These are phyloP conservation scores for Spathaspora gorwiae DNA, from an alignment of 805 yeast species.

Conservation along the genomic window DNA sequence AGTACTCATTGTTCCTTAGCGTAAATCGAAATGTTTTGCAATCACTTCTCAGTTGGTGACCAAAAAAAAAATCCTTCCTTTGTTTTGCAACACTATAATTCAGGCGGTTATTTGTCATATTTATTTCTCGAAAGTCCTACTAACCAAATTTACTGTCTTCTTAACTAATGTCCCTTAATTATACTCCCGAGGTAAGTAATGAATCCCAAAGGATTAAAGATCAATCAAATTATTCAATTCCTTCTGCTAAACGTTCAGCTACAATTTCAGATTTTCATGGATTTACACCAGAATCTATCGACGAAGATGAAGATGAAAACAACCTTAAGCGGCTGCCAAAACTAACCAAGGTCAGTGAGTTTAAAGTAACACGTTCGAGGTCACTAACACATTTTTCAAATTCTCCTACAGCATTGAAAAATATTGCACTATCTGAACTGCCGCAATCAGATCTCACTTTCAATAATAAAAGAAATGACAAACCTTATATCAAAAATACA, in stretches of 20 bases:
- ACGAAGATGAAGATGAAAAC: not conserved
- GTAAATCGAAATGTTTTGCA: too few species aligned
- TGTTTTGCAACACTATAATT: too few species aligned
- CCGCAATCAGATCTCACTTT: not conserved
- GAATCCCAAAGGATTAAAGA: too few species aligned
- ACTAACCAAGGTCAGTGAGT: slow-evolving; percentile 3
- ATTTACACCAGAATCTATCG: not conserved
- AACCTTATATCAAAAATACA: slow-evolving; percentile 1
- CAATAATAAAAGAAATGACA: not conserved
- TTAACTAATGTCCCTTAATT: too few species aligned
- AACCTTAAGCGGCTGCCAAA: not conserved
- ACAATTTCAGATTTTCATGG: slow-evolving; percentile 6
- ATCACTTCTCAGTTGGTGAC: too few species aligned
- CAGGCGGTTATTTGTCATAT: too few species aligned
- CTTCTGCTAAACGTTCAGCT: slow-evolving; percentile 3
- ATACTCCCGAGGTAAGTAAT: too few species aligned
- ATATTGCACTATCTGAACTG: not conserved
- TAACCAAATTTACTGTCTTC: too few species aligned
- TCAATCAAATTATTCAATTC: not conserved
- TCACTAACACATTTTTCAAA: slow-evolving; percentile 2
- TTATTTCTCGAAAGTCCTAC: too few species aligned
- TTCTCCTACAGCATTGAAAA: not conserved
- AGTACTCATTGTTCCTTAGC: too few species aligned
- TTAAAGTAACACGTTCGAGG: slow-evolving; percentile 7
- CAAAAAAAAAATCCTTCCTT: too few species aligned